A percentile compares a stretch with the other conserved stretches of the same genome.
Conservation (phyloP, 2,329 filamentous ascomycete genomes). For the Aspergillus alliaceus region DNA sequence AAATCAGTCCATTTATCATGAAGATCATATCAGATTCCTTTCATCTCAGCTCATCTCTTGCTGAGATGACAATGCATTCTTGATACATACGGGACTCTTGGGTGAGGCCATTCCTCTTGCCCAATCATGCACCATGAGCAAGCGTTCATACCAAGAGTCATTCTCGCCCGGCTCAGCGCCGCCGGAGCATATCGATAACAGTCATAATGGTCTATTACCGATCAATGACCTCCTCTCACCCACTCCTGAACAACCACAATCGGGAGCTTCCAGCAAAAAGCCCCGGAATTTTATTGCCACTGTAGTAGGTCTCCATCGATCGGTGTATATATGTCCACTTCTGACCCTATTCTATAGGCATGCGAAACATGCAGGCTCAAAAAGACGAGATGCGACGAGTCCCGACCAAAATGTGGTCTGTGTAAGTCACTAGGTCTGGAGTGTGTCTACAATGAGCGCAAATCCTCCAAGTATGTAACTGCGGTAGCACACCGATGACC, state of each 20-base stretch:
- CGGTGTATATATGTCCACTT: not conserved
- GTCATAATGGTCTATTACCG: slow-evolving; percentile 26
- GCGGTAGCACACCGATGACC: not conserved
- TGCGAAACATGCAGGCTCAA: slow-evolving; percentile 56
- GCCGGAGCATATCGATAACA: slow-evolving; percentile 24
- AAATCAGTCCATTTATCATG: not conserved
- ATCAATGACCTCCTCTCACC: slow-evolving; percentile 38
- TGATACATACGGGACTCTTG: not conserved
- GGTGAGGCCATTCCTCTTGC: not conserved
- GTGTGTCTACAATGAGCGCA: slow-evolving; percentile 55
- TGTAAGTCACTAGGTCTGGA: slow-evolving; percentile 51
- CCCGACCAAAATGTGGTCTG: slow-evolving; percentile 52
- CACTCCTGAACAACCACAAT: slow-evolving; percentile 30
- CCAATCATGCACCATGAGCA: slow-evolving; percentile 38
- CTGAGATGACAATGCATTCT: not conserved
- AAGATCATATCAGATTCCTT: not conserved
- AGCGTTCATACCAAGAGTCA: slow-evolving; percentile 35
- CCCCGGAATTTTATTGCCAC: slow-evolving; percentile 42
- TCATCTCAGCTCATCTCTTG: no score
- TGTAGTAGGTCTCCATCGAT: slow-evolving; percentile 26
- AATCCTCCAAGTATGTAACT: slow-evolving; percentile 51
- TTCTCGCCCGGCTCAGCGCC: slow-evolving; percentile 24
- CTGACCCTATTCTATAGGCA: slow-evolving; percentile 35
- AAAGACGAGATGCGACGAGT: slow-evolving; percentile 58
- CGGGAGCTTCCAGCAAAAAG: slow-evolving; percentile 28